Conservation (phyloP, 2,329 filamentous ascomycete species). For the Botrytis pseudocinerea region DNA sequence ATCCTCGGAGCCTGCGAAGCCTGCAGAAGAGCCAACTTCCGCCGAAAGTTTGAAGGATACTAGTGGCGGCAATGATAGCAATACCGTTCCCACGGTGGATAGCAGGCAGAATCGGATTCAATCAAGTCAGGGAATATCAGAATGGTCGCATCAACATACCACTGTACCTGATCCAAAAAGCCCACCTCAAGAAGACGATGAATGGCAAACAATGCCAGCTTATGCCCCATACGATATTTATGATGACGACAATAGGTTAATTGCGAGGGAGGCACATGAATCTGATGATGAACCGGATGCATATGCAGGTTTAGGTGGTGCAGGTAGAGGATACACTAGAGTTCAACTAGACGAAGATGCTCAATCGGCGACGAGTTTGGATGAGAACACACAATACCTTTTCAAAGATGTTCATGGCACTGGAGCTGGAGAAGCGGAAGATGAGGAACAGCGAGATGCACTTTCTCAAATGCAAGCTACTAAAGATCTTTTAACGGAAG, state of each 20-base stretch:
- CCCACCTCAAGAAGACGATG: constrained; percentile 61
- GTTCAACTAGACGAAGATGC: constrained; percentile 95
- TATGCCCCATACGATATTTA: constrained; percentile 94
- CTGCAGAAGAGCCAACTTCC: neutral
- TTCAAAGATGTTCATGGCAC: constrained; percentile 72
- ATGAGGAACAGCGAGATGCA: constrained; percentile 83
- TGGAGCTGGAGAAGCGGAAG: constrained; percentile 60
- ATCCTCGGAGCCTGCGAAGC: constrained; percentile 17
- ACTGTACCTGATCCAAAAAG: constrained; percentile 55
- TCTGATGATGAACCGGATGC: constrained; percentile 66
- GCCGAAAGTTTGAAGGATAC: constrained; percentile 13
- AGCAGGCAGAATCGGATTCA: neutral
- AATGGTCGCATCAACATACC: constrained; percentile 88
- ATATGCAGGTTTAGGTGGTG: constrained; percentile 79
- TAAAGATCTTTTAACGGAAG: constrained; percentile 91
- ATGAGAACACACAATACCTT: constrained; percentile 94
- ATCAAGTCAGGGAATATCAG: constrained; percentile 52
- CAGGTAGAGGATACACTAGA: constrained; percentile 91
- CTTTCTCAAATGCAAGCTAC: constrained; percentile 91
- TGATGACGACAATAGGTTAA: constrained; percentile 84
- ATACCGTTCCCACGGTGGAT: neutral
- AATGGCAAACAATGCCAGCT: constrained; percentile 93
- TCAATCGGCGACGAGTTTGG: constrained; percentile 90
- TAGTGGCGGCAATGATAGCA: constrained; percentile 5
- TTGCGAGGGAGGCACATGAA: constrained; percentile 76